These are phyloP conservation scores for Pseudocercospora musae DNA, from an alignment of 2,329 filamentous ascomycete species.

Conservation along the genomic window DNA sequence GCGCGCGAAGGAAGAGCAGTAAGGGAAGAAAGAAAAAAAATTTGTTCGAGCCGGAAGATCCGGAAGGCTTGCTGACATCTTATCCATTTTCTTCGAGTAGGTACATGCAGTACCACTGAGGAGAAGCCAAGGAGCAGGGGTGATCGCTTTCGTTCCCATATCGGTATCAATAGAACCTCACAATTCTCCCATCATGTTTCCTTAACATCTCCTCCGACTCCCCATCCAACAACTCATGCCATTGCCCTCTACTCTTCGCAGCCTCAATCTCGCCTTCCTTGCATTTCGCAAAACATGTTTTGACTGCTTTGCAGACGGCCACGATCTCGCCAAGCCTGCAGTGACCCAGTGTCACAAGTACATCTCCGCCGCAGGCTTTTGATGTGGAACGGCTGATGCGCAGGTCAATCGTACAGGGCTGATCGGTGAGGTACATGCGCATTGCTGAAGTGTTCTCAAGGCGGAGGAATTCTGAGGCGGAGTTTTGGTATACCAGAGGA, in stretches of 20 bases:
- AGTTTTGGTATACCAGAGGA: neutral
- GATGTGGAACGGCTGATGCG: neutral
- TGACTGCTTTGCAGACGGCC: neutral
- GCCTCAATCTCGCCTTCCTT: neutral
- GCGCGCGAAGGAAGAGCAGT: too few relatives aligned
- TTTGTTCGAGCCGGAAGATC: too few relatives aligned
- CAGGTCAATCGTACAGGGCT: neutral
- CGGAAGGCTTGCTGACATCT: neutral
- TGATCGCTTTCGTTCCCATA: neutral
- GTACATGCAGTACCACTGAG: neutral
- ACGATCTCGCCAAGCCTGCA: neutral
- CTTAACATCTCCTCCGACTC: neutral
- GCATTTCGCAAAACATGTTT: neutral
- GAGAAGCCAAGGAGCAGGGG: neutral
- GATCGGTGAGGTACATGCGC: neutral
- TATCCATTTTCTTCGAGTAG: neutral
- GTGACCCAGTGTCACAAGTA: neutral
- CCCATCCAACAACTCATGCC: neutral
- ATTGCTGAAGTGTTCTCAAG: neutral
- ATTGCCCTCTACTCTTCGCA: neutral
- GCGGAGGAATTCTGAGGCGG: neutral
- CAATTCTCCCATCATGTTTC: neutral
- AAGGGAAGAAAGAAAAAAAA: neutral
- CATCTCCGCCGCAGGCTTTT: neutral
- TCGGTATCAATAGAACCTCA: neutral